Base-by-base conservation (phyloP, 2,329 filamentous ascomycete genomes). In the Nemania bipapillata region DNA sequence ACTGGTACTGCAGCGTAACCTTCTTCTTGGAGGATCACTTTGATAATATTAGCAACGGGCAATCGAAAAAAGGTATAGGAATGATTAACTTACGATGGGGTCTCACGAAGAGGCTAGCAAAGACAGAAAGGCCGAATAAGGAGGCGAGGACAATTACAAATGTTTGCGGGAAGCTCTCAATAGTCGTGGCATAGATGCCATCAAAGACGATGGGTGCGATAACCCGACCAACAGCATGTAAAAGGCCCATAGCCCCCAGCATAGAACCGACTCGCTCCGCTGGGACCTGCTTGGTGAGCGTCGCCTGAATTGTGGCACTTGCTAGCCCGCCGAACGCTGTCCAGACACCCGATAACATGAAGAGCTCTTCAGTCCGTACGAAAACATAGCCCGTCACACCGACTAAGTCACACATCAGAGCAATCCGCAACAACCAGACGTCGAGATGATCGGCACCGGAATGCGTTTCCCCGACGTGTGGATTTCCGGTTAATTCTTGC, bases 261-360 rank as follows among this genome's bases (percentile, higher is more conserved):
- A 98, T 83, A 78, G 96, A 90, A 0, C 96, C 96, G 0, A 96
- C 91, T 54, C 88, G 87, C 71, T 96, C 92, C 0, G 89, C 85
- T 0, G 94, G 93, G 0, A 98, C 91, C 79, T 98, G 96, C 78
- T 97, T 98, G 22, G 94, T 97, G 58, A 97, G 83, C 0, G 91
- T 87, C 1, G 92, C 91, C 76, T 97, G 93, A 57, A 97, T 85
- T 0, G 92, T 96, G 1, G 96, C 94, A 40, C 91, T 91, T 0
- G 91, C 94, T 53, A 98, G 90, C 1, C 94, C 94, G 26, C 95
- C 95, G 45, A 96, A 81, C 0, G 93, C 86, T 1, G 93, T 91
- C 20, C 94, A 74, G 52, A 92, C 83, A 55, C 93, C 95, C 20
- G 90, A 91, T 0, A 89, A 70, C 3, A 92, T 86, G 79, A 97